Evolutionary conservation across 495 filamentous ascomycete genomes (phyloP).

Genomic region (Aspergillus conjunctus): DNA sequence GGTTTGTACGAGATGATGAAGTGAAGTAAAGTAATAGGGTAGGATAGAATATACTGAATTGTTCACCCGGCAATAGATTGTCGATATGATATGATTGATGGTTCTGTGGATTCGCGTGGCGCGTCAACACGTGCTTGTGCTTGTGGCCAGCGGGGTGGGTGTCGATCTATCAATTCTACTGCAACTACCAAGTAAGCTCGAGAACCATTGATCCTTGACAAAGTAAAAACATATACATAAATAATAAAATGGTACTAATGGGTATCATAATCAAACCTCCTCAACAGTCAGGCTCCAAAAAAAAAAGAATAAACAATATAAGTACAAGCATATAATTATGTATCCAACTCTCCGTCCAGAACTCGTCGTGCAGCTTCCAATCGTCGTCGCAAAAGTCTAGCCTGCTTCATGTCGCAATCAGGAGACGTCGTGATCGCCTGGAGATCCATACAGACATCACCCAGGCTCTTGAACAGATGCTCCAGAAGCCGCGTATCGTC

Average conservation of each 20-base stretch:
- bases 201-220: neutral
- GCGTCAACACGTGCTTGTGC: constrained; percentile 4
- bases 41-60: too few relatives aligned
- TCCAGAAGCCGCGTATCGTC: constrained; percentile 79
- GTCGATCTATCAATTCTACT: neutral
- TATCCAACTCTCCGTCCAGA: constrained; percentile 65
- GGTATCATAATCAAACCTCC: constrained; percentile 4
- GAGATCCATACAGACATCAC: constrained; percentile 66
- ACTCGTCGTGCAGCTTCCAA: constrained; percentile 73
- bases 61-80: too few relatives aligned
- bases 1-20: too few relatives aligned
- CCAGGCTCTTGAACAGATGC: constrained; percentile 70
- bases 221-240: neutral
- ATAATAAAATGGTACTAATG: neutral
- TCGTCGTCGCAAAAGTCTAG: constrained; percentile 62
- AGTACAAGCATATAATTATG: constrained; percentile 18
- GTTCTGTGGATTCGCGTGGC: constrained; percentile 4
- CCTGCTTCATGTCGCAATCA: constrained; percentile 58
- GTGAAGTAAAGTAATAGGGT: too few relatives aligned
- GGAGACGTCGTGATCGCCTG: constrained; percentile 55
- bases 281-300: neutral
- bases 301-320: constrained; percentile 7
- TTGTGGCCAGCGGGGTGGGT: neutral
- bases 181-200: too few relatives aligned
- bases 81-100: neutral